Percentiles rank a stretch among this genome's conserved stretches.
Evolutionary conservation across 371 early-diverging fungal species (phyloP).

Genomic region (Lichtheimia corymbifera): DNA sequence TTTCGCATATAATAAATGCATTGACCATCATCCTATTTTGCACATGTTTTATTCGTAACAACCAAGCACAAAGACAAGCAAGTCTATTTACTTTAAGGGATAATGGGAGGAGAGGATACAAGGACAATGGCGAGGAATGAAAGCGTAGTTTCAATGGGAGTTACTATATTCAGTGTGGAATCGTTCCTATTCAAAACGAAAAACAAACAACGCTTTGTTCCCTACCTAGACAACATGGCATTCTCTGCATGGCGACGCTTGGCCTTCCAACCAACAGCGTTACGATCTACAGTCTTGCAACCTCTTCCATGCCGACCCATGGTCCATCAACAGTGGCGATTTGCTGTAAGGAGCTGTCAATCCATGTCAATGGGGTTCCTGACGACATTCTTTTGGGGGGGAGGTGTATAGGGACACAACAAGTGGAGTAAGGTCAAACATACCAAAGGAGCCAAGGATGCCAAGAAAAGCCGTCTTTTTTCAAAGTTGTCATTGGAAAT

Average conservation of each 20-base stretch:
- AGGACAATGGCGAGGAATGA: no score
- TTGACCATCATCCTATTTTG: no score
- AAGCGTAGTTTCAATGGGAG: no score
- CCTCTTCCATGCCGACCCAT: constrained; percentile 1
- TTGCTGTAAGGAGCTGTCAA: constrained; percentile 31
- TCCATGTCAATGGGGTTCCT: neutral
- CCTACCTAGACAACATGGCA: neutral
- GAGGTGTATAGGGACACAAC: constrained; percentile 55
- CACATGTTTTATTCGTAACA: no score
- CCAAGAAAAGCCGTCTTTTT: constrained; percentile 54
- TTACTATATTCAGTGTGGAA: no score
- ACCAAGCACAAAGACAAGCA: no score
- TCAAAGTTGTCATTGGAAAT: constrained; percentile 64
- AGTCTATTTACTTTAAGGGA: no score
- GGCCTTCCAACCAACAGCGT: neutral
- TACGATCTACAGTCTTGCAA: neutral
- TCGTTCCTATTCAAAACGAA: no score
- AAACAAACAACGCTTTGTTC: no score
- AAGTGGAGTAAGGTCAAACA: constrained; percentile 75
- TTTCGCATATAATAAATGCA: no score
- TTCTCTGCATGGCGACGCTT: neutral
- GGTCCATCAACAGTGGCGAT: constrained; percentile 34
- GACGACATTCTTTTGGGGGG: neutral
- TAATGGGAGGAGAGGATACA: no score
- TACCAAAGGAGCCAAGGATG: constrained; percentile 62